phyloP scores from a whole-genome alignment of 345 rosid genomes.

The Eucalyptus curtisii region DNA sequence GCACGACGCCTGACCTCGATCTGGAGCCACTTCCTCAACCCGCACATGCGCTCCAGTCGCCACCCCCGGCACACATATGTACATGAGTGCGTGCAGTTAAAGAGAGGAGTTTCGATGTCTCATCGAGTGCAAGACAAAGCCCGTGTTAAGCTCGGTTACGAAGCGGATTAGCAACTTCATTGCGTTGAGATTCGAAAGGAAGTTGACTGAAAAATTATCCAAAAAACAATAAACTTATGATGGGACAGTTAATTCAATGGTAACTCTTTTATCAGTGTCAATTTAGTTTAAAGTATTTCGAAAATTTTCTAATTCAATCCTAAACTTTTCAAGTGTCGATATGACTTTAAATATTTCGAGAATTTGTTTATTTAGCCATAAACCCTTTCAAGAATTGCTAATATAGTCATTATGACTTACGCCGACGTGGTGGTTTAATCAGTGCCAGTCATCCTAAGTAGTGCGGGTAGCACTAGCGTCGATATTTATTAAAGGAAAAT shows the following conservation, averaged over 20 bases:
- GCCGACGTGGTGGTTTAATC: accelerated
- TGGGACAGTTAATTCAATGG: no score
- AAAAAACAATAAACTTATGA: neutral
- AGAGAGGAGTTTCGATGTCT: neutral
- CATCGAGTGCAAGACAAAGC: neutral
- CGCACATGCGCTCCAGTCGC: neutral
- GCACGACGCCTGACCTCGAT: neutral
- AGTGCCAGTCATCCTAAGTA: accelerated
- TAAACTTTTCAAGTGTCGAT: accelerated
- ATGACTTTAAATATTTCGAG: no score
- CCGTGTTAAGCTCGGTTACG: neutral
- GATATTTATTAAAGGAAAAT: no score
- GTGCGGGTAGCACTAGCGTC: accelerated
- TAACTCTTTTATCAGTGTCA: accelerated
- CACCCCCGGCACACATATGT: neutral
- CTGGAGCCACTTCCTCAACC: neutral
- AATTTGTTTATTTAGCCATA: no score
- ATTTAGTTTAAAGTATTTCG: no score
- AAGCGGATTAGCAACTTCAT: neutral
- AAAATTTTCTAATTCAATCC: neutral
- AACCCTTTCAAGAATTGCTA: no score
- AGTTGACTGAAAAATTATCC: neutral
- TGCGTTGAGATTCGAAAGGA: neutral
- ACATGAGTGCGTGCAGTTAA: neutral
- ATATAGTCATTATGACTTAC: no score